These are phyloP conservation scores for Mucor indicus DNA, from an alignment of 371 early-diverging fungal genomes.

Conservation along the genomic window DNA sequence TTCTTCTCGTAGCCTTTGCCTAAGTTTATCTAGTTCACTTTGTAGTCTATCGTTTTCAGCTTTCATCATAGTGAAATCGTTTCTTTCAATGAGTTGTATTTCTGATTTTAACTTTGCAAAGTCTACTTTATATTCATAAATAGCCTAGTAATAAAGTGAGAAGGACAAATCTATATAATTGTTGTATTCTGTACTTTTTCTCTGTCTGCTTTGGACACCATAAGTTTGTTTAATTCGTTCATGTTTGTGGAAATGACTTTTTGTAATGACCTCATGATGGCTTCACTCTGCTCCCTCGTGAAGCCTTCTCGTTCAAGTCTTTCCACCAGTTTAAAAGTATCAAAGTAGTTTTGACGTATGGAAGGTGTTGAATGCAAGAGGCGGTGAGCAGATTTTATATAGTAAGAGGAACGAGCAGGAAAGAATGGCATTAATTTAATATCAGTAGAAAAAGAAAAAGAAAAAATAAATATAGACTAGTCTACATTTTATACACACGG, in stretches of 20 bases:
- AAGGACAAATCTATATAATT: neutral
- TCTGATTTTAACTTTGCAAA: constrained; percentile 90
- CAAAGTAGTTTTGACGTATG: constrained; percentile 48
- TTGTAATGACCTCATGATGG: constrained; percentile 70
- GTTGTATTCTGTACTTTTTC: constrained; percentile 59
- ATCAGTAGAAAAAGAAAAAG: no score
- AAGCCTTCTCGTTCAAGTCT: constrained; percentile 77
- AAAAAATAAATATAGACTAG: no score
- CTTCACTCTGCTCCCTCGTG: constrained; percentile 69
- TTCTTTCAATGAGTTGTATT: constrained; percentile 86
- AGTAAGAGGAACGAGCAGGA: no score
- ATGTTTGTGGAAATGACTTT: constrained; percentile 75
- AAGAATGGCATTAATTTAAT: no score
- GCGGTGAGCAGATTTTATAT: no score
- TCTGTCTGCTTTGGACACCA: constrained; percentile 82
- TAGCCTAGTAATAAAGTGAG: constrained; percentile 38
- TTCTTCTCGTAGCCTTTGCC: constrained; percentile 81
- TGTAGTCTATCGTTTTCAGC: constrained; percentile 79
- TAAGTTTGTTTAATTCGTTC: constrained; percentile 56
- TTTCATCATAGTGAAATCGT: constrained; percentile 85
- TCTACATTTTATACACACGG: no score
- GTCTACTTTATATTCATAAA: constrained; percentile 88
- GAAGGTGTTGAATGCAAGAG: neutral
- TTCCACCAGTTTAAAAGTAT: constrained; percentile 78
- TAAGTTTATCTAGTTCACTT: constrained; percentile 78